Conservation (phyloP, 257 asterid genomes). For the Solanum rostratum region DNA sequence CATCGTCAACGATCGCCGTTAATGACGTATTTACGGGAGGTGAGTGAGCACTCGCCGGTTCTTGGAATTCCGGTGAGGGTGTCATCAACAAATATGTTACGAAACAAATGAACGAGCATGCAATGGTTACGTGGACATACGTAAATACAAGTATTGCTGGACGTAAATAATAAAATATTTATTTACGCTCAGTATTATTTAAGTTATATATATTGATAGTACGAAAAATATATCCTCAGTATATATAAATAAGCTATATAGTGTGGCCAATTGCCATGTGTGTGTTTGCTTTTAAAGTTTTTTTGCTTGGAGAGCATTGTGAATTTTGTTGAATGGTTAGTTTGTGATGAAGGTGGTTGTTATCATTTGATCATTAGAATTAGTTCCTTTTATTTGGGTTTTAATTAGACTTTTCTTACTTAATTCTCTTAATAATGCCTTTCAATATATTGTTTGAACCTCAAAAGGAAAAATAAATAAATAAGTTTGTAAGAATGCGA, state of each 20-base stretch:
- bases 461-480: not conserved
- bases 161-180: no score
- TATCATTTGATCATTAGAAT: not conserved
- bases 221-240: not conserved
- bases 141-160: not conserved
- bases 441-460: not conserved
- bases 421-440: not conserved
- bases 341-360: not conserved
- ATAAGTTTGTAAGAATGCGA: not conserved
- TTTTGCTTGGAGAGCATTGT: not conserved
- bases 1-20: not conserved
- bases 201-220: not conserved
- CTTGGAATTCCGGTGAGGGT: conserved; percentile 16
- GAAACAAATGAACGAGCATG: not conserved
- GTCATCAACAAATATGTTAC: not conserved
- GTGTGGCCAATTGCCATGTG: not conserved
- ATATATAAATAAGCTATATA: not conserved
- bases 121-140: not conserved
- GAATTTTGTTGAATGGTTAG: not conserved
- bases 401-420: not conserved
- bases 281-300: not conserved
- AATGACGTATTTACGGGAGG: not conserved
- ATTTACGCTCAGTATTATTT: not conserved
- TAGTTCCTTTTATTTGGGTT: not conserved
- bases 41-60: conserved; percentile 1